Conservation (phyloP, 2,329 filamentous ascomycete species). For the Plectosphaerella sp. region DNA sequence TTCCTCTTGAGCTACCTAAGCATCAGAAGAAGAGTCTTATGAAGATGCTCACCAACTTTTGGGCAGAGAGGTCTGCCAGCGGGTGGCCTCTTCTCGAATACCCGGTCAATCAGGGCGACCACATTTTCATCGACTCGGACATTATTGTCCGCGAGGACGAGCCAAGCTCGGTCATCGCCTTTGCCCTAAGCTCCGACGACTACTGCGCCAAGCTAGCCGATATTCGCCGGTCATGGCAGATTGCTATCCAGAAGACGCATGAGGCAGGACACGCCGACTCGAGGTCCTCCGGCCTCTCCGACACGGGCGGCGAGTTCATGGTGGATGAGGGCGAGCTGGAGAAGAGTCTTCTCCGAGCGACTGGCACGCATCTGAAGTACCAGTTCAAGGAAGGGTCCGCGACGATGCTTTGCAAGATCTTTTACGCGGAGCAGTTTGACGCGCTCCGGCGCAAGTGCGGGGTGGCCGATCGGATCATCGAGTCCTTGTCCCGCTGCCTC, state of each 20-base stretch:
- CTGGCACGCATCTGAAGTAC: constrained; percentile 91
- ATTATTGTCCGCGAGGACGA: constrained; percentile 97
- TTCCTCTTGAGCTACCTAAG: constrained; percentile 74
- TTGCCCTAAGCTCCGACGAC: constrained; percentile 82
- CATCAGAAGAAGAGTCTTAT: constrained; percentile 91
- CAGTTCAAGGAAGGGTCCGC: constrained; percentile 93
- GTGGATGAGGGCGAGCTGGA: constrained; percentile 72
- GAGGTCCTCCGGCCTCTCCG: constrained; percentile 25
- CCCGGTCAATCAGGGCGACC: constrained; percentile 79
- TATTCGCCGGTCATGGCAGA: constrained; percentile 35
- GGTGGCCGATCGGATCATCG: constrained; percentile 87
- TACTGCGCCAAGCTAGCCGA: constrained; percentile 75
- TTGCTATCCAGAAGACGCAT: constrained; percentile 12
- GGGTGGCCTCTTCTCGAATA: constrained; percentile 93
- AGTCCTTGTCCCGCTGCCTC: constrained; percentile 88
- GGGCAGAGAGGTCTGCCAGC: constrained; percentile 94
- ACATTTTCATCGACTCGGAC: constrained; percentile 95
- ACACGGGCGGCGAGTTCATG: constrained; percentile 28
- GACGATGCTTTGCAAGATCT: constrained; percentile 95
- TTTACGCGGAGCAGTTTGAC: constrained; percentile 97
- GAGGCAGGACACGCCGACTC: constrained; percentile 18
- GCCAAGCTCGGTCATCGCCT: constrained; percentile 91
- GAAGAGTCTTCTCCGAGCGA: constrained; percentile 75
- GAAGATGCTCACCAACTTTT: constrained; percentile 96
- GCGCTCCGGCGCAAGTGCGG: constrained; percentile 89